Base-by-base conservation (phyloP, 2,329 filamentous ascomycete species). In the Cadophora sp. region DNA sequence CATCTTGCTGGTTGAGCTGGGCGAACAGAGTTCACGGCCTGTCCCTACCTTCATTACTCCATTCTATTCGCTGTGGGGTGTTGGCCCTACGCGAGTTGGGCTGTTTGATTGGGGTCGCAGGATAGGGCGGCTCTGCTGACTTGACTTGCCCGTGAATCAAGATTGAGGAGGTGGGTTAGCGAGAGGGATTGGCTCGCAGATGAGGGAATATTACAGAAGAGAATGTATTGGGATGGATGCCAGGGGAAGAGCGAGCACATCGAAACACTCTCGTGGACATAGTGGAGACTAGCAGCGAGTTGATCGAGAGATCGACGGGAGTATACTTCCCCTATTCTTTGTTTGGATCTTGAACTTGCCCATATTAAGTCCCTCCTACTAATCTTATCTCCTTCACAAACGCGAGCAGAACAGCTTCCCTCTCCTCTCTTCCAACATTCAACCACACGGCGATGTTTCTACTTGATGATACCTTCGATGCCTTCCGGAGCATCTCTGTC, bases 141-240 rank as follows among this genome's bases (percentile, higher is more conserved):
- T 16, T 27, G 48, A 39, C 36, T 39, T 39, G 36, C 48, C 48
- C 13, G 48, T 27, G 22, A 27, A 51, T 16, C 22, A 27, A 22
- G 48, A 51, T 27, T 51, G 22, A 51, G 11, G 48, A 14, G 6
- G 11, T 27, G 27, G 22, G 22, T 51, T 27, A 51, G 48, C 22
- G 48, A 27, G 48, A 51, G 22, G 22, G 6, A 51, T 51, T 51
- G 48, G 48, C 22, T 51, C 22, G 48, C 22, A 51, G 48, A 51
- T 51, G 30, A 51, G 48, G 27, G 27, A 1, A 30, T 1, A 30
- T 3, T 30, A 14, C 3, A 13, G 48, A 13, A 27, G 20, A 8
- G 24, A 24, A 50, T 22, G 22, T 20, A 13, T 30, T 27, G 13
- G 20, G 11, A 51, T 51, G 48, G 48, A 27, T 27, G 48, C 16